These are phyloP conservation scores for Leccinum solheimii DNA, from an alignment of 1,284 basidiomycete genomes.

Conservation along the genomic window DNA sequence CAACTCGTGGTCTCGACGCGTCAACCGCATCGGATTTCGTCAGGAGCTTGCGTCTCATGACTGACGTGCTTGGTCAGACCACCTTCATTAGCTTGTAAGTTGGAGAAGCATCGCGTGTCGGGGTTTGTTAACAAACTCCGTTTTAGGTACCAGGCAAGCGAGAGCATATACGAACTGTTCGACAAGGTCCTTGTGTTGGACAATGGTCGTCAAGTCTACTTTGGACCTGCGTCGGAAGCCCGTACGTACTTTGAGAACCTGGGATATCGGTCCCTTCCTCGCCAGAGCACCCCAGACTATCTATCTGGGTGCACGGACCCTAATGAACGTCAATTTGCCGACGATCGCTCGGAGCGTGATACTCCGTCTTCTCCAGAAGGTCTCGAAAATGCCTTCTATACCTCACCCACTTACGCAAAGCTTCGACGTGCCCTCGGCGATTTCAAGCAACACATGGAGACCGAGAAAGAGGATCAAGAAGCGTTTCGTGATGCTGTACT, in stretches of 20 bases:
- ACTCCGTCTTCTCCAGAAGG: slow-evolving; percentile 74
- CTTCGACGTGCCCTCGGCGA: slow-evolving; percentile 56
- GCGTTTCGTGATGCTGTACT: slow-evolving; percentile 75
- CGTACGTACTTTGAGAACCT: slow-evolving; percentile 77
- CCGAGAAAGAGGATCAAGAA: slow-evolving; percentile 67
- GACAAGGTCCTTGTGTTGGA: slow-evolving; percentile 82
- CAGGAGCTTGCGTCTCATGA: slow-evolving; percentile 72
- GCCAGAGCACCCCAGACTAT: slow-evolving; percentile 80
- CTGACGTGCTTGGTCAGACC: slow-evolving; percentile 74
- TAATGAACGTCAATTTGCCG: slow-evolving; percentile 83
- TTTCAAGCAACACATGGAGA: slow-evolving; percentile 67
- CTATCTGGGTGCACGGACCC: slow-evolving; percentile 80
- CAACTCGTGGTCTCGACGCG: slow-evolving; percentile 84
- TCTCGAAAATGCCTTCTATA: slow-evolving; percentile 70
- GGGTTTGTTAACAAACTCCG: slow-evolving; percentile 12
- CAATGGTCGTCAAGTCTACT: slow-evolving; percentile 83
- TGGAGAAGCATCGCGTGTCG: slow-evolving; percentile 17
- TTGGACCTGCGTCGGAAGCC: slow-evolving; percentile 70
- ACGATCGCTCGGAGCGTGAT: slow-evolving; percentile 60
- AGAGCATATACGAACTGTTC: slow-evolving; percentile 75
- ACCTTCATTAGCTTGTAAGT: slow-evolving; percentile 76
- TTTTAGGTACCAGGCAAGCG: slow-evolving; percentile 78
- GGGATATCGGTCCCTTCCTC: slow-evolving; percentile 72
- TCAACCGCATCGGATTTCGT: slow-evolving; percentile 82
- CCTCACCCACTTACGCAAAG: slow-evolving; percentile 50